Percentiles rank a stretch among this genome's conserved stretches.
Evolutionary conservation across 2,329 filamentous ascomycete genomes (phyloP).

Genomic region (Cercospora zeina): DNA sequence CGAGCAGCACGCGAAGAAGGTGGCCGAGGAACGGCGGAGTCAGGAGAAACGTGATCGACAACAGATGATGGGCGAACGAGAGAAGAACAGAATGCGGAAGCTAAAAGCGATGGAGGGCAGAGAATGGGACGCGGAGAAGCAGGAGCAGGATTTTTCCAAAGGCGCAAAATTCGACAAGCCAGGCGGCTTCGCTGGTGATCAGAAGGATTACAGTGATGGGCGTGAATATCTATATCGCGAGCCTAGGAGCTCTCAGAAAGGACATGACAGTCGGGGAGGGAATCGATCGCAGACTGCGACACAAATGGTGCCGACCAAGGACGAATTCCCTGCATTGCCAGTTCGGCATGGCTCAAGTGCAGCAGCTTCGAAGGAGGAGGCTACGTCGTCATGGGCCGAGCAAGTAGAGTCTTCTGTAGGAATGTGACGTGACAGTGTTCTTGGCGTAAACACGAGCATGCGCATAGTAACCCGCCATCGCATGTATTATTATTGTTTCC

Average conservation of each 20-base stretch:
- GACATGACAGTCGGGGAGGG: conserved; percentile 23
- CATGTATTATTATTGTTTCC: not conserved
- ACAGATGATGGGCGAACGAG: conserved; percentile 63
- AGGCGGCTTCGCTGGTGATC: conserved; percentile 36
- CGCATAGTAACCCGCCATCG: not conserved
- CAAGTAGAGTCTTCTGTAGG: conserved; percentile 42
- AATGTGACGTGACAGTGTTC: not conserved
- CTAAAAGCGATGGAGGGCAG: conserved; percentile 58
- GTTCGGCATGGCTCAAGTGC: conserved; percentile 9
- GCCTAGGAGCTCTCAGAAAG: conserved; percentile 28
- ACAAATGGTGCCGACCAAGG: conserved; percentile 40
- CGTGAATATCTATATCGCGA: conserved; percentile 41
- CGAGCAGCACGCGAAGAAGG: conserved; percentile 60
- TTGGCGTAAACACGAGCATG: not conserved
- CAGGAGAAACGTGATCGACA: conserved; percentile 55
- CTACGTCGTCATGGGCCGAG: conserved; percentile 46
- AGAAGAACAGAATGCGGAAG: conserved; percentile 61
- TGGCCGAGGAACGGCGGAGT: conserved; percentile 49
- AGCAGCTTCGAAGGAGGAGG: conserved; percentile 10
- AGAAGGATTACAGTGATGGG: conserved; percentile 39
- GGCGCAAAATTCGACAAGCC: conserved; percentile 34
- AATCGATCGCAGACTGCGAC: conserved; percentile 28
- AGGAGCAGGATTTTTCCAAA: conserved; percentile 53
- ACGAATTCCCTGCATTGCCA: conserved; percentile 51
- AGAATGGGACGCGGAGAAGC: conserved; percentile 65